A percentile compares a stretch with the other conserved stretches of the same genome.
Evolutionary conservation across 2,329 filamentous ascomycete species (phyloP).

Genomic region (Cladophialophora exuberans): DNA sequence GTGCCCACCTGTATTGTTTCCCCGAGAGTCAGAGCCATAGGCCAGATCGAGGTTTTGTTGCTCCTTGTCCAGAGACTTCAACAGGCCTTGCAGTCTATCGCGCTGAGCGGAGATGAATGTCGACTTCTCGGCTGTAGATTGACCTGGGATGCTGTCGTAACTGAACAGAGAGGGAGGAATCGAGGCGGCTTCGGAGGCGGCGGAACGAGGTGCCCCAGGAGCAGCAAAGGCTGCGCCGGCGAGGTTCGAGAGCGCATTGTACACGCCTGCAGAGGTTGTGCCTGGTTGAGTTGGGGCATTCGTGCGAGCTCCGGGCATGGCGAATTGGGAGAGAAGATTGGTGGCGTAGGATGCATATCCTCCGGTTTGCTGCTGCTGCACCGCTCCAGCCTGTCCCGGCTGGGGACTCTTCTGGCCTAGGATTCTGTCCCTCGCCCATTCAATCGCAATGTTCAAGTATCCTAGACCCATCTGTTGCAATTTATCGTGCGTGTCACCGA

Average conservation of each 20-base stretch:
- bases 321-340: constrained; percentile 81
- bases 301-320: constrained; percentile 71
- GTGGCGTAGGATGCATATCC: constrained; percentile 68
- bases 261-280: constrained; percentile 66
- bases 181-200: constrained; percentile 22
- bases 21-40: constrained; percentile 40
- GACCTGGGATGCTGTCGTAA: constrained; percentile 67
- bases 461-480: constrained; percentile 75
- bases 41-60: constrained; percentile 62
- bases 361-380: background rate
- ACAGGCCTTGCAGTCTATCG: constrained; percentile 72
- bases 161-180: constrained; percentile 67
- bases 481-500: constrained; percentile 77
- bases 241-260: constrained; percentile 75
- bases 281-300: constrained; percentile 41
- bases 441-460: constrained; percentile 72
- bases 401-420: constrained; percentile 73
- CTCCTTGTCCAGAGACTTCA: constrained; percentile 79
- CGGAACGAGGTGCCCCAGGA: constrained; percentile 13
- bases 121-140: constrained; percentile 64
- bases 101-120: constrained; percentile 78
- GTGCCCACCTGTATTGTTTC: constrained; percentile 10
- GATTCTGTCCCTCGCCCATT: constrained; percentile 72
- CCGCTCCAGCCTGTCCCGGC: constrained; percentile 40
- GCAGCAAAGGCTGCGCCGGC: constrained; percentile 58